phyloP scores from a whole-genome alignment of 805 yeast species.

The Zygotorulaspora danielsina region DNA sequence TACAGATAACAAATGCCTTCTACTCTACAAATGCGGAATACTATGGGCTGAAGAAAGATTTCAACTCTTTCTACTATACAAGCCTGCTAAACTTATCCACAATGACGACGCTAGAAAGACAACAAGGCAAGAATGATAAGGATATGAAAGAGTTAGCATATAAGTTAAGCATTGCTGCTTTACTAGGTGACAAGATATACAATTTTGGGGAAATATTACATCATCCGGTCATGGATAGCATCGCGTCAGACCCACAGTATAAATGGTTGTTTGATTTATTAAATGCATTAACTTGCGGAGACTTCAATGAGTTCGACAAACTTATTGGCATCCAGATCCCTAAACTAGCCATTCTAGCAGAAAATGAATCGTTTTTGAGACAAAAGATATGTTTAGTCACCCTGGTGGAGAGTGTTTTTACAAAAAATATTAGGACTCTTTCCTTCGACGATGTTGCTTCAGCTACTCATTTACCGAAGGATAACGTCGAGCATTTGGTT shows the following conservation, averaged over 20 bases:
- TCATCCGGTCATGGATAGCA: slow-evolving; percentile 69
- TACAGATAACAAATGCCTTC: slow-evolving; percentile 73
- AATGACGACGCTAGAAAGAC: slow-evolving; percentile 36
- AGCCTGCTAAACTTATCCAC: slow-evolving; percentile 80
- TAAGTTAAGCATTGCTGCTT: slow-evolving; percentile 79
- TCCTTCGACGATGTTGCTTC: slow-evolving; percentile 68
- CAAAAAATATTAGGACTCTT: slow-evolving; percentile 69
- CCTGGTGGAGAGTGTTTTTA: slow-evolving; percentile 79
- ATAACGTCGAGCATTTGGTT: slow-evolving; percentile 80
- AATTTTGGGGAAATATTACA: slow-evolving; percentile 93
- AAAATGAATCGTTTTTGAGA: slow-evolving; percentile 62
- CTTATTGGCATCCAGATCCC: slow-evolving; percentile 40
- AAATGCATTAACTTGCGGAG: slow-evolving; percentile 70
- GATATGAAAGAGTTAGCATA: slow-evolving; percentile 54
- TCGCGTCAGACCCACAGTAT: slow-evolving; percentile 45
- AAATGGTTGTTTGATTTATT: slow-evolving; percentile 72
- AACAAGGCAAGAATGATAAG: slow-evolving; percentile 34
- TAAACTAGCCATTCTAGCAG: slow-evolving; percentile 52
- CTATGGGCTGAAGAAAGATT: slow-evolving; percentile 70
- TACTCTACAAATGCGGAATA: slow-evolving; percentile 76
- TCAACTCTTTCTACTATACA: slow-evolving; percentile 74
- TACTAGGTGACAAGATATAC: slow-evolving; percentile 86
- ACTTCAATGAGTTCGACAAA: slow-evolving; percentile 60
- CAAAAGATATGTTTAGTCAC: slow-evolving; percentile 93
- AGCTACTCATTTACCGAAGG: slow-evolving; percentile 57